Evolutionary conservation across 2,329 filamentous ascomycete genomes (phyloP), one percentile per base, ranked within the genome.

Genomic region (Thelonectria rubi): DNA sequence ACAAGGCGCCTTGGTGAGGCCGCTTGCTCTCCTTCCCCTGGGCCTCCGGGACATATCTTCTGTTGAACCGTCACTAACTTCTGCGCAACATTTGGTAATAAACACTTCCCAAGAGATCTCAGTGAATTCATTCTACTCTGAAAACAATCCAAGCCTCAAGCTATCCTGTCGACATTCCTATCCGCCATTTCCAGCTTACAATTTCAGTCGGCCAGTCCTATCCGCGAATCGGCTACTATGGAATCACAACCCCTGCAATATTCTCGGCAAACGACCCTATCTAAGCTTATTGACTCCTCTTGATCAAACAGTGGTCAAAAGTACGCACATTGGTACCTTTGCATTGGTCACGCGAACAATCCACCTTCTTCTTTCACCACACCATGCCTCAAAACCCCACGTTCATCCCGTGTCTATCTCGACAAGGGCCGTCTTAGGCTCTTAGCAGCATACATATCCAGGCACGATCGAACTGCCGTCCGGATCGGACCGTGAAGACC

Each of bases 201-300:
- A 17, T 30, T 10, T 10, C 26, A 30, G n/a, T n/a, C n/a, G n/a
- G n/a, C n/a, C n/a, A 20, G 40, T 12, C 6, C 9, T 21, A 55
- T 20, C 17, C 56, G 43, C 30, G 42, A n/a, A 30, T 21, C 10
- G 40, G 37, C 9, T 21, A 21, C 39, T 39, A 42, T 32, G 51
- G 24, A 54, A n/a, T 4, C 4, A 17, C 51, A 24, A 26, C 43
- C 37, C 43, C 24, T 42, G 43, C 50, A 12, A 34, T 39, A 26
- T 49, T 30, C 43, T 49, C 51, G 51, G 57, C 45, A 50, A 40
- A 45, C 42, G 50, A 50, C 45, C 57, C 45, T 55, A 46, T 50
- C 51, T 39, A 43, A 60, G 24, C 46, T 46, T 15, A 45, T 18
- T 15, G 11, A 14, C 34, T n/a, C n/a, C 26, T 14, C 32, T 34